Evolutionary conservation across 192 early-diverging fungal species (phyloP), one percentile per base, ranked within the genome.

Genomic region (Coemansia aciculifera): DNA sequence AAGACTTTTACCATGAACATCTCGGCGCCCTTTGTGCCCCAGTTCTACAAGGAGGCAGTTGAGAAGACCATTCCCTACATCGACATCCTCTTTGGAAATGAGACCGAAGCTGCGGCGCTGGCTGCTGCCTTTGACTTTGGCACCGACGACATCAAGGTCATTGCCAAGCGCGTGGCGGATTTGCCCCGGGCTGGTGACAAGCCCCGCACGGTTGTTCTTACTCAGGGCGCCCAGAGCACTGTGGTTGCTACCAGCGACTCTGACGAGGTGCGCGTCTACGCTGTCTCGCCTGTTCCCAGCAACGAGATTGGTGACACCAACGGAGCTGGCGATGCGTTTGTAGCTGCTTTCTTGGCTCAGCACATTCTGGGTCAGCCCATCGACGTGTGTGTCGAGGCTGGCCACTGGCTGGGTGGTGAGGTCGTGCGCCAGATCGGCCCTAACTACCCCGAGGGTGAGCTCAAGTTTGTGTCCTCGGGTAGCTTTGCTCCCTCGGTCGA

Each of bases 271-370:
- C 86, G 90, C 62, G 84, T 85, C 56, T 87, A 84, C 76, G 82
- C 86, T 15, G 86, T 90, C 21, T 85, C 82, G 54, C 84, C 85
- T 29, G 85, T 92, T 36, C 74, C 79, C 8, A 69, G 73, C 62
- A 68, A 80, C 36, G 87, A 95, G 68, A 94, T 99, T 72, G 91
- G 93, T 57, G 97, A 99, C 78, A 93, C 94, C 76, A 99, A 99
- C 84, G 97, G 95, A 68, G 96, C 96, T 68, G 97, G 97, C 74
- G 97, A 99, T 85, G 95, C 93, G 31, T 99, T 98, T 85, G 88
- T 87, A 67, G 97, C 94, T 56, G 97, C 94, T 31, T 99, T 97
- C 87, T 69, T 98, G 68, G 84, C 91, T 68, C 89, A 93, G 79
- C 86, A 87, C 62, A 90, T 93, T 62, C 89, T 89, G 79, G 93